phyloP scores from a whole-genome alignment of 306 rosid genomes.

The Ammopiptanthus mongolicus region DNA sequence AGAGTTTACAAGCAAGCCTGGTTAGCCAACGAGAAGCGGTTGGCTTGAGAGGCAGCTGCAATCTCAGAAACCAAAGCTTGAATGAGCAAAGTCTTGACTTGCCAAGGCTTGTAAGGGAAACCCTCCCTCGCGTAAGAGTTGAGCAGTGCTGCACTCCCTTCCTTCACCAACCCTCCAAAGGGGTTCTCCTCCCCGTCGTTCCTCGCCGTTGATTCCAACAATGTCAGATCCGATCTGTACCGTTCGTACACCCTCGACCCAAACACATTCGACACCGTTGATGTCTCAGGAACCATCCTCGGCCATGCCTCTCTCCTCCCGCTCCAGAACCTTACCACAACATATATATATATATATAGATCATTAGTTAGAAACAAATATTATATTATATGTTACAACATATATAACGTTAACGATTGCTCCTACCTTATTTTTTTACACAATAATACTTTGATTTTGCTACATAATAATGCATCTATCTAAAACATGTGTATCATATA shows the following conservation, averaged over 20 bases:
- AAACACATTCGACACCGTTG: conserved; percentile 73
- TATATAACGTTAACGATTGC: too few relatives aligned
- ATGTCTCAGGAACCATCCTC: conserved; percentile 73
- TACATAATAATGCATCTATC: too few relatives aligned
- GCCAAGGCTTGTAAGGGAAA: conserved; percentile 73
- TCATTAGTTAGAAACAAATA: too few relatives aligned
- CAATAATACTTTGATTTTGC: too few relatives aligned
- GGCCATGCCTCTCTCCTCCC: conserved; percentile 81
- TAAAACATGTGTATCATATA: too few relatives aligned
- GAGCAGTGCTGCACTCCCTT: conserved; percentile 66
- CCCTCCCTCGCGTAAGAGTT: conserved; percentile 68
- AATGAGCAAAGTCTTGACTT: conserved; percentile 79
- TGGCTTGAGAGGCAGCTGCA: conserved; percentile 57
- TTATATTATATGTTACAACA: too few relatives aligned
- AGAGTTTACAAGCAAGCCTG: conserved; percentile 43
- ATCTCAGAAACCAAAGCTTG: conserved; percentile 58
- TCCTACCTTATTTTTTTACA: too few relatives aligned
- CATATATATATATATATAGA: background rate
- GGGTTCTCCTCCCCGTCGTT: conserved; percentile 45
- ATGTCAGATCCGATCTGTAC: conserved; percentile 71
- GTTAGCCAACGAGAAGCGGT: conserved; percentile 54
- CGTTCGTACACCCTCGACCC: conserved; percentile 70
- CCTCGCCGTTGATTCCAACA: conserved; percentile 62
- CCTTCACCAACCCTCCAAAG: conserved; percentile 59
- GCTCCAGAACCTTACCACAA: conserved; percentile 60